A percentile compares a stretch with the other conserved stretches of the same genome.
phyloP scores from a whole-genome alignment of 768 basidiomycete genomes.

The Rhizopogon vulgaris region DNA sequence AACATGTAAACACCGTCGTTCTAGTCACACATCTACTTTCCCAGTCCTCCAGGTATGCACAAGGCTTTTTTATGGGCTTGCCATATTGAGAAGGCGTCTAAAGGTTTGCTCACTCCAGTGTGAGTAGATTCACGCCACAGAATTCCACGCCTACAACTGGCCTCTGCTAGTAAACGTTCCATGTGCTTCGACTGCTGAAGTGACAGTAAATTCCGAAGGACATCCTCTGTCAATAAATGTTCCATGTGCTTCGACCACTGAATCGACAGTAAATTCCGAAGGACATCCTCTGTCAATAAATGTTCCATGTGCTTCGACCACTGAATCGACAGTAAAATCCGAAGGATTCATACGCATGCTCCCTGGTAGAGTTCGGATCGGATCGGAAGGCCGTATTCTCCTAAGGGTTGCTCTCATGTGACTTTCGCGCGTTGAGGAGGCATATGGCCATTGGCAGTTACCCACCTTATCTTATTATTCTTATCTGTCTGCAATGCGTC shows the following conservation, averaged over 20 bases:
- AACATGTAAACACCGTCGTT: too few species aligned
- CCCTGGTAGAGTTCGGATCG: neutral
- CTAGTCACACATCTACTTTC: neutral
- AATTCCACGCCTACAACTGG: neutral
- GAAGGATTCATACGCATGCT: neutral
- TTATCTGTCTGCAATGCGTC: conserved; percentile 3
- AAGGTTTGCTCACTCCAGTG: neutral
- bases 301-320: neutral
- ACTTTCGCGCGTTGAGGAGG: neutral
- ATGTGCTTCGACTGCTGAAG: neutral
- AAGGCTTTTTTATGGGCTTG: neutral
- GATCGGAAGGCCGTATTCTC: neutral
- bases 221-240: neutral
- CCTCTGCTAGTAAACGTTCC: neutral
- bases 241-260: neutral
- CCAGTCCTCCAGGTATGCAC: neutral
- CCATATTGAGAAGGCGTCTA: neutral
- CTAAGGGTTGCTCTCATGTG: neutral
- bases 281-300: neutral
- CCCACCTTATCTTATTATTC: conserved; percentile 1
- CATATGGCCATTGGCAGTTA: neutral
- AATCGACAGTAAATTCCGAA: neutral
- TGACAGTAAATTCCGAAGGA: neutral
- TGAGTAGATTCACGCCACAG: too few species aligned
- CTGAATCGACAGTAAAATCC: neutral